Evolutionary conservation across 768 basidiomycete genomes (phyloP).

Genomic region (Saitozyma podzolica): DNA sequence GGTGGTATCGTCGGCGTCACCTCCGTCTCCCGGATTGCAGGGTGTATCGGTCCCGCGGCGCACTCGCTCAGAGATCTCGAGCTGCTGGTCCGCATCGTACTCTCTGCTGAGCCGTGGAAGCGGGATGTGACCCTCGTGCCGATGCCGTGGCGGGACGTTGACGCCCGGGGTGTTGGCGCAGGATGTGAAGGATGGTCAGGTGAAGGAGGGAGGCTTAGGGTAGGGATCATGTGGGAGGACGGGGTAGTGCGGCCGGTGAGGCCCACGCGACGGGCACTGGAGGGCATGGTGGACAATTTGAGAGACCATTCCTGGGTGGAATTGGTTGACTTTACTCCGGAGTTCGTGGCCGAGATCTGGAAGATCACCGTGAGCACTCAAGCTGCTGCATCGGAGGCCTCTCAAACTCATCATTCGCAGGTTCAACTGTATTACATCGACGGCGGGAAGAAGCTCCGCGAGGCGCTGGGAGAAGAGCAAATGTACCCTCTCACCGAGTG

Average conservation of each 20-base stretch:
- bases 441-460: slow-evolving; percentile 11
- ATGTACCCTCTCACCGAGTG: slow-evolving; percentile 31
- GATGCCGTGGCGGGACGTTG: slow-evolving; percentile 21
- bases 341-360: slow-evolving; percentile 6
- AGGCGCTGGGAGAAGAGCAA: slow-evolving; percentile 14
- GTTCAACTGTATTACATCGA: slow-evolving; percentile 21
- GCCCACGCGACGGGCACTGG: slow-evolving; percentile 52
- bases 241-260: slow-evolving; percentile 28
- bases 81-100: slow-evolving; percentile 13
- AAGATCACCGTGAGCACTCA: slow-evolving; percentile 7
- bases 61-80: slow-evolving; percentile 21
- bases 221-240: slow-evolving; percentile 34
- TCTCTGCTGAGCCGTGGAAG: slow-evolving; percentile 20
- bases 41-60: slow-evolving; percentile 19
- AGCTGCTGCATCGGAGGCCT: no score
- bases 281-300: slow-evolving; percentile 38
- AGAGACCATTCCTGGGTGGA: slow-evolving; percentile 2
- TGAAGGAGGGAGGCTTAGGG: neutral
- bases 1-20: neutral
- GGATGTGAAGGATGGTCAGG: neutral
- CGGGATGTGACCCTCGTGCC: slow-evolving; percentile 1
- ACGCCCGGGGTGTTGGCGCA: neutral
- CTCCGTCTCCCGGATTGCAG: neutral
- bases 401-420: neutral
- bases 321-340: slow-evolving; percentile 7